Evolutionary conservation across 352 stramenopile genomes (phyloP).

Genomic region (Blastocystis sp.): DNA sequence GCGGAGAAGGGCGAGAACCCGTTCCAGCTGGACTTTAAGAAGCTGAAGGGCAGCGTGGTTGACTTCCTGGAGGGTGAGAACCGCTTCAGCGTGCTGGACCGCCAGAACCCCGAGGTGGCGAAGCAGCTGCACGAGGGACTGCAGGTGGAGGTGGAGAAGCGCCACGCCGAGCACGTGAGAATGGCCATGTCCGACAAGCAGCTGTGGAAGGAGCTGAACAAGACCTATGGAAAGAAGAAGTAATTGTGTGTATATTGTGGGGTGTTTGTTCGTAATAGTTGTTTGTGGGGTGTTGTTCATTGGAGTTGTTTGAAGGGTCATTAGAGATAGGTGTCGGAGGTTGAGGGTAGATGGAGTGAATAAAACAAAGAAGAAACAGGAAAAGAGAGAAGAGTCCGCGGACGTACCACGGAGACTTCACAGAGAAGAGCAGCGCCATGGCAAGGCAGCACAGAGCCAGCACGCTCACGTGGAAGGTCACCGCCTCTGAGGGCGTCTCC

Average conservation of each 20-base stretch:
- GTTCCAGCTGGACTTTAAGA: constrained; percentile 65
- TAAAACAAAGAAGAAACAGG: too few relatives aligned
- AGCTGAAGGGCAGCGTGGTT: constrained; percentile 38
- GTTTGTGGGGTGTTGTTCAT: too few relatives aligned
- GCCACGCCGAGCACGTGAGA: constrained; percentile 34
- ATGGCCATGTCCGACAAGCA: constrained; percentile 67
- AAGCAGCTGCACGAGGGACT: constrained; percentile 24
- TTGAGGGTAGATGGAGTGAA: too few relatives aligned
- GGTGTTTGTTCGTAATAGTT: too few relatives aligned
- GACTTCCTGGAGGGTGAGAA: constrained; percentile 61
- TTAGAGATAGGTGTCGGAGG: too few relatives aligned
- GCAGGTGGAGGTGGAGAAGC: constrained; percentile 21
- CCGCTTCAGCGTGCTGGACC: constrained; percentile 7
- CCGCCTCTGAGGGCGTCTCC: too few relatives aligned
- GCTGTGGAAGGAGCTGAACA: constrained; percentile 67
- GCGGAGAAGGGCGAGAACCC: constrained; percentile 52
- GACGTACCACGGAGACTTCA: too few relatives aligned
- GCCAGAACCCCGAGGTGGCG: constrained; percentile 25
- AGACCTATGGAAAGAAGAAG: constrained; percentile 65
- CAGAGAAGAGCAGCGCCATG: too few relatives aligned
- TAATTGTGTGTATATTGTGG: constrained; percentile 7
- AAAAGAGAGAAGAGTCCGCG: too few relatives aligned
- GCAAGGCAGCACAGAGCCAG: too few relatives aligned
- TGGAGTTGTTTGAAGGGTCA: too few relatives aligned
- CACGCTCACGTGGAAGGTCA: too few relatives aligned